These are phyloP conservation scores for Rosa rugosa DNA, from an alignment of 306 rosid species.

Conservation along the genomic window DNA sequence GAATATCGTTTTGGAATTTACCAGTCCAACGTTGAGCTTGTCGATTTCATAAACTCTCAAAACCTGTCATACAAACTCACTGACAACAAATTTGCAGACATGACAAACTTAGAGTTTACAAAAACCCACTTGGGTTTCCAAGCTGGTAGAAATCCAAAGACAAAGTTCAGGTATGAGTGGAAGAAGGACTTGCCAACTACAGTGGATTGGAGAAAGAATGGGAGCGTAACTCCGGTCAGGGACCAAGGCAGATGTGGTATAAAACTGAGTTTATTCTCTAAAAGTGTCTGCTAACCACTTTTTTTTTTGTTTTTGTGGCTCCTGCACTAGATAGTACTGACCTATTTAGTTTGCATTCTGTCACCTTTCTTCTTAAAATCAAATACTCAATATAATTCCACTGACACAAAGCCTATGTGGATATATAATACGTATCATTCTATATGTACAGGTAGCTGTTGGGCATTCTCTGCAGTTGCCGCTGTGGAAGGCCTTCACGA, in stretches of 20 bases:
- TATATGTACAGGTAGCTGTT: slow-evolving; percentile 61
- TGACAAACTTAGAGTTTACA: slow-evolving; percentile 57
- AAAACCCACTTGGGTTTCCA: slow-evolving; percentile 38
- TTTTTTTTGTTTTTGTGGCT: not conserved
- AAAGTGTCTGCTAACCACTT: not conserved
- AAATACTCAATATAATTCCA: not conserved
- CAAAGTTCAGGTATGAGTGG: slow-evolving; percentile 32
- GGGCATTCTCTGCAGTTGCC: slow-evolving; percentile 87
- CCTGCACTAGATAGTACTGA: not conserved
- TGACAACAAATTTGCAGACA: slow-evolving; percentile 67
- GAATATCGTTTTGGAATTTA: slow-evolving; percentile 54
- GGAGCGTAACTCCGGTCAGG: slow-evolving; percentile 60
- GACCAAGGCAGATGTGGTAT: slow-evolving; percentile 81
- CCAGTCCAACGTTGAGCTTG: slow-evolving; percentile 46
- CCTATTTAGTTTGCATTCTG: not conserved
- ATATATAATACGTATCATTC: slow-evolving; percentile 13
- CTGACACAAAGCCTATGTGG: not conserved
- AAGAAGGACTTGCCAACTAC: slow-evolving; percentile 29
- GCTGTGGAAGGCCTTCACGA: slow-evolving; percentile 76
- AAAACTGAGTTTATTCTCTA: not conserved
- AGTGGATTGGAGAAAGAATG: slow-evolving; percentile 71
- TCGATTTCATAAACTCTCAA: slow-evolving; percentile 49
- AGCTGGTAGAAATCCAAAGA: not conserved
- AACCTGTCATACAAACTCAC: slow-evolving; percentile 55
- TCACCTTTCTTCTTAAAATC: not conserved